phyloP scores from a whole-genome alignment of 2,329 filamentous ascomycete genomes.

The Ceratocystis variospora region DNA sequence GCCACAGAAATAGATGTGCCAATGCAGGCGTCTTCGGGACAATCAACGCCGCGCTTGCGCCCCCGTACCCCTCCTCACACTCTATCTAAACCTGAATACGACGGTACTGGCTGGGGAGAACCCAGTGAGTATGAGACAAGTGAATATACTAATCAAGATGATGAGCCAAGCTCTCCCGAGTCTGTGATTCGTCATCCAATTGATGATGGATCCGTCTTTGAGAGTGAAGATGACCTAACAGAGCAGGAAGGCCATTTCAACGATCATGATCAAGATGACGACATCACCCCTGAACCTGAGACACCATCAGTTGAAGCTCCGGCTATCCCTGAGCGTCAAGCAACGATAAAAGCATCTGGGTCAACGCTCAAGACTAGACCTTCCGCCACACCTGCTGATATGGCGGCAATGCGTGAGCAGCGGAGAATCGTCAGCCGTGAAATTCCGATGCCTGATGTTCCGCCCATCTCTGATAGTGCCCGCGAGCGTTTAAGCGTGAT shows the following conservation, averaged over 20 bases:
- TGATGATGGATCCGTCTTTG: conserved; percentile 24
- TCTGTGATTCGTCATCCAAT: conserved; percentile 77
- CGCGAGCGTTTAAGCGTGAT: conserved; percentile 44
- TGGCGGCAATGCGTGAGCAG: conserved; percentile 71
- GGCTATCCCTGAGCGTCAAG: conserved; percentile 63
- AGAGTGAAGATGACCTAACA: conserved; percentile 25
- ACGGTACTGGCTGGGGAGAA: conserved; percentile 48
- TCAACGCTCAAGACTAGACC: conserved; percentile 79
- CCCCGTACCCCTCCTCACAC: conserved; percentile 34
- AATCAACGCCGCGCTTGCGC: conserved; percentile 24
- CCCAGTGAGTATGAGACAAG: conserved; percentile 29
- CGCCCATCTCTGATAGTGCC: conserved; percentile 27
- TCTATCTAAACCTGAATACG: conserved; percentile 47
- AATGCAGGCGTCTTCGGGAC: background rate
- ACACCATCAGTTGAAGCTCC: conserved; percentile 41
- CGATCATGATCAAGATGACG: conserved; percentile 23
- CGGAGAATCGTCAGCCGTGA: conserved; percentile 75
- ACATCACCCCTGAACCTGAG: conserved; percentile 20
- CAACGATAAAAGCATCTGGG: conserved; percentile 79
- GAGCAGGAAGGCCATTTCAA: conserved; percentile 21
- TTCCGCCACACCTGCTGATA: conserved; percentile 74
- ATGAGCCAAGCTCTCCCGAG: conserved; percentile 62
- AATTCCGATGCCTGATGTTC: conserved; percentile 48
- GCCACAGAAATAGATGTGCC: background rate
- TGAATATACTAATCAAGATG: conserved; percentile 29